phyloP scores from a whole-genome alignment of 2,329 filamentous ascomycete species.

The Epichloe uncinata region DNA sequence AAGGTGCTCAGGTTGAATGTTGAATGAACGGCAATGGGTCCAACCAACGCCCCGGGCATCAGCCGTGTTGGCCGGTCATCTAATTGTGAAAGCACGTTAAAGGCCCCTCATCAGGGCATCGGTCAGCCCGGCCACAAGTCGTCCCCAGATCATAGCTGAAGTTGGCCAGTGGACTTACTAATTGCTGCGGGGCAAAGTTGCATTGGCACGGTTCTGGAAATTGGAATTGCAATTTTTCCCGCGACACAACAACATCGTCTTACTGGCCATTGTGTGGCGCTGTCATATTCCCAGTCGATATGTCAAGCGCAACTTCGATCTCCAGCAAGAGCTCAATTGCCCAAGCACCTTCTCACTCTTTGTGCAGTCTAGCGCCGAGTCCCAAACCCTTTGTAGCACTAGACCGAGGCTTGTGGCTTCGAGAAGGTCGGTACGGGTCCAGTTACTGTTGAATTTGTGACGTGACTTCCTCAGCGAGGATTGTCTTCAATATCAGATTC shows the following conservation, averaged over 20 bases:
- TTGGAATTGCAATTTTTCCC: not conserved
- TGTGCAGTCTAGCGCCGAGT: not conserved
- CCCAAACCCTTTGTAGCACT: too few relatives aligned
- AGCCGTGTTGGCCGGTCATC: too few relatives aligned
- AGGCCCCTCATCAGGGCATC: not conserved
- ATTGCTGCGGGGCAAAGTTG: slow-evolving; percentile 1
- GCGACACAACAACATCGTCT: not conserved
- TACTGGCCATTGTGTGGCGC: not conserved
- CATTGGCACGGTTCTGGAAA: slow-evolving; percentile 20
- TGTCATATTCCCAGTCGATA: too few relatives aligned
- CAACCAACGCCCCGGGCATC: not conserved
- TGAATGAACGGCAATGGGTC: slow-evolving; percentile 3
- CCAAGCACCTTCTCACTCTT: not conserved
- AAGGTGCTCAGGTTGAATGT: not conserved
- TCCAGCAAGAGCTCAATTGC: not conserved
- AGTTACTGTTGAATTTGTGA: too few relatives aligned
- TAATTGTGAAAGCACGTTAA: slow-evolving; percentile 6
- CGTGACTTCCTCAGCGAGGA: too few relatives aligned
- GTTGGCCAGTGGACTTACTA: slow-evolving; percentile 1
- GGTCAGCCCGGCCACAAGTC: slow-evolving; percentile 14
- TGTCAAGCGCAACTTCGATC: too few relatives aligned
- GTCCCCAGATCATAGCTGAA: slow-evolving; percentile 20
- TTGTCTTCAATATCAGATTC: too few relatives aligned
- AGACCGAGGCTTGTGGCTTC: too few relatives aligned
- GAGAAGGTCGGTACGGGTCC: too few relatives aligned